Base-by-base conservation (phyloP, 148 eudicot species). In the Dianthus caryophyllus region DNA sequence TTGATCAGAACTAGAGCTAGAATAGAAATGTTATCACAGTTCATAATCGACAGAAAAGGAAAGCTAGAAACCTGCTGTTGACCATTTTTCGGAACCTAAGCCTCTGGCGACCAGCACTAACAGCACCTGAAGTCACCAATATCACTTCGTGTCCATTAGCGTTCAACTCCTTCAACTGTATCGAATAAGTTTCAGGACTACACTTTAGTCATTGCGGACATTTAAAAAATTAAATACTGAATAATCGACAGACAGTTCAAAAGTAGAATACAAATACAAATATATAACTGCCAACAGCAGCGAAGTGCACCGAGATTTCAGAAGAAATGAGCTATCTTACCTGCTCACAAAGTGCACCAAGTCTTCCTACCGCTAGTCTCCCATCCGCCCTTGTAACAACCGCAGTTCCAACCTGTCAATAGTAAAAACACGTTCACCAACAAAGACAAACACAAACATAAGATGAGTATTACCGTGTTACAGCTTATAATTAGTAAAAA, bases 281-380 rank as follows among this genome's bases (percentile, higher is more conserved):
- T 7, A 22, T 10, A 9, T 53, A 53, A 53, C 57, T 0, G 29
- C 13, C 53, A 49, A 1, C 18, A 17, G 53, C 53, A 5, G 21
- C 5, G 25, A 53, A 22, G 15, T 53, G 57, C 57, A 18, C 25
- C 57, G 7, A 53, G 10, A 22, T 53, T 44, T 26, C 16, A 29
- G 26, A 15, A 63, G 21, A 46, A 24, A 25, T 44, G 33, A 55
- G 18, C 52, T 13, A 27, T 10, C 57, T 46, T 71, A 94, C 99
- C 90, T 94, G 99, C 82, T 94, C 99, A 64, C 96, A 90, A 58
- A 90, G 90, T 57, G 99, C 78, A 52, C 99, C 99, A 39, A 94
- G 66, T 81, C 99, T 88, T 81, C 99, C 99, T 66, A 90, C 85
- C n/a, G 97, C 97, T 56, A 94, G 73, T 69, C 97, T 88, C 67